Evolutionary conservation across 2,329 filamentous ascomycete genomes (phyloP), one percentile per base, ranked within the genome.

Genomic region (Tympanopsis confertula): DNA sequence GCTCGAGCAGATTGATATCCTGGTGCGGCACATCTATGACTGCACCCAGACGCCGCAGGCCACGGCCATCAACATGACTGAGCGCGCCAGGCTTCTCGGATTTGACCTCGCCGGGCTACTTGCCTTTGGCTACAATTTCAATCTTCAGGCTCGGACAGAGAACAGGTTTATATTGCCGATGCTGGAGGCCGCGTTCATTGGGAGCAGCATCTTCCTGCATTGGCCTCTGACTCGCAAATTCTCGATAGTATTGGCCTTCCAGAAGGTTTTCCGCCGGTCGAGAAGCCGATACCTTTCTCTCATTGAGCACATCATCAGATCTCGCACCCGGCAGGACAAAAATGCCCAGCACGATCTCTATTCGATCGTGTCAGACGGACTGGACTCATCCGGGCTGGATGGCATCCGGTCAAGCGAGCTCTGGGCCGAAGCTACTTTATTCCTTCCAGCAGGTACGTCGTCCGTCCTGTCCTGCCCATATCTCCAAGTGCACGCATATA

Each of bases 401-500:
- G 20, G 20, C 15, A 20, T 39, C 15, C 32, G 17, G 20, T 19
- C 30, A 30, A 38, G 35, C 32, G 35, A 35, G 13, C 10, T 42
- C 10, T 42, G 41, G 41, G 20, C 38, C 13, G 41, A 42, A 18
- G 41, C 38, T n/a, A 13, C 33, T 4, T 38, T 42, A 13, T 38
- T 42, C 20, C 29, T 42, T 26, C 33, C 41, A 17, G 38, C 38
- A 32, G 38, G 38, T 33, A 5, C 20, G 39, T 36, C 10, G 20
- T 5, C 7, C 15, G 17, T 20, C 28, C 26, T n/a, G 2, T 14
- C n/a, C 7, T 12, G 4, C 49, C 2, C 41, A 47, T 5, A 46
- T 69, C 5, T 47, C 52, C 17, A 45, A 39, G 12, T 63, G 56
- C 43, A 40, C 38, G 1, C 70, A 68, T 43, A 50, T 71, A 1